Evolutionary conservation across 257 asterid genomes (phyloP), one percentile per base, ranked within the genome.

Genomic region (Ilex asprella): DNA sequence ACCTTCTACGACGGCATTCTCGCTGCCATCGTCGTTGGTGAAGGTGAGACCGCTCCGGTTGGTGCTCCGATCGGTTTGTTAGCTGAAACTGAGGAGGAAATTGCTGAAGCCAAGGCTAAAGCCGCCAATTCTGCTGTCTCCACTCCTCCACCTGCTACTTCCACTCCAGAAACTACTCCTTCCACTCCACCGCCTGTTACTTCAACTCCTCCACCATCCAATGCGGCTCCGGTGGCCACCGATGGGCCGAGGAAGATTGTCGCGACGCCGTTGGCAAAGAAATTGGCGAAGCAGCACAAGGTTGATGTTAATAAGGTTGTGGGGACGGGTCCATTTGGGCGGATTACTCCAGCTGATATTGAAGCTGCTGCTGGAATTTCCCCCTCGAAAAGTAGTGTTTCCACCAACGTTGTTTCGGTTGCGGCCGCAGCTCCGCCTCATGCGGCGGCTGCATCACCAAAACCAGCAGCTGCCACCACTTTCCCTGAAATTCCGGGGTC

Each of bases 311-410:
- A 16, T 39, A 83, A 85, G 65, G 70, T 89, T 58, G 79, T 65
- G 16, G 99, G 97, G 27, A 78, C 95, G 0, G 99, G 99, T 27
- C 89, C 96, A 5, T 86, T 78, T 63, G 99, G 99, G 12, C 78
- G 99, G 78, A 74, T 92, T 6, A 86, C 91, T 39, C 84, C 96
- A 0, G 91, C 81, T 74, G 99, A 92, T 75, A 93, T 92, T 66
- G 97, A 89, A 82, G 86, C 86, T 70, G 95, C 92, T 0, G 94
- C 95, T 6, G 95, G 97, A 32, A 79, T 91, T 71, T 16, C 76
- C 3, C 78, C 86, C 0, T 71, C 86, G 0, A 72, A 82, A 66
- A 78, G 76, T 63, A 72, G 29, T 67, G 76, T 69, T 56, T 60
- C 49, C 3, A 71, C 65, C 1, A 58, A 76, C 13, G 75, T 65